A percentile compares a stretch with the other conserved stretches of the same genome.
phyloP scores from a whole-genome alignment of 176 grass and related monocot species.

The Zoysia pacifica region DNA sequence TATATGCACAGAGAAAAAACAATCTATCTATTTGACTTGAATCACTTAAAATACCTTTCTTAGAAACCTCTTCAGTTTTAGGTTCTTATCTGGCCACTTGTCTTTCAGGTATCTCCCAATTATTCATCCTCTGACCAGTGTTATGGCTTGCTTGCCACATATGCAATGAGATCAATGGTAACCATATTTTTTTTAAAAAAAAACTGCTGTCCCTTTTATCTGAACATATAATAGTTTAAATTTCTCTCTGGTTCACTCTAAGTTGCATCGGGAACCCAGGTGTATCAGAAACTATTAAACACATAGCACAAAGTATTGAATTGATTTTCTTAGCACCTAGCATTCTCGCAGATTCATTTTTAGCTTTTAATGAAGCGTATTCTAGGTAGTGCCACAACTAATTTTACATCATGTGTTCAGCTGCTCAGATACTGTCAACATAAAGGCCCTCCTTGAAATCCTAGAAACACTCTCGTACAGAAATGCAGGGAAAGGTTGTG shows the following conservation, averaged over 20 bases:
- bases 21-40: too few relatives aligned
- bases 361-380: background rate
- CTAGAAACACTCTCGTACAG: too few relatives aligned
- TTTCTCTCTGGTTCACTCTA: background rate
- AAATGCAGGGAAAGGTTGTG: too few relatives aligned
- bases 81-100: background rate
- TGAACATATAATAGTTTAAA: background rate
- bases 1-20: too few relatives aligned
- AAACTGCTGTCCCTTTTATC: background rate
- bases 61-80: background rate
- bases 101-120: slow-evolving; percentile 60
- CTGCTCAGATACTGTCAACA: background rate
- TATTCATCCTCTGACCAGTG: slow-evolving; percentile 68
- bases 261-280: background rate
- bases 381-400: background rate
- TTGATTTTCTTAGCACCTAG: background rate
- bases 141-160: slow-evolving; percentile 69
- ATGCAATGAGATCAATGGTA: slow-evolving; percentile 68
- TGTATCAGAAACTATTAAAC: background rate
- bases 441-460: background rate
- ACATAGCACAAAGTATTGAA: background rate
- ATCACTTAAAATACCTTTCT: background rate
- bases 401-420: background rate
- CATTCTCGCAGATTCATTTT: background rate
- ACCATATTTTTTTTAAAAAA: background rate